Evolutionary conservation across 441 rosid species (phyloP), one percentile per base, ranked within the genome.

Genomic region (Erodium trifolium): DNA sequence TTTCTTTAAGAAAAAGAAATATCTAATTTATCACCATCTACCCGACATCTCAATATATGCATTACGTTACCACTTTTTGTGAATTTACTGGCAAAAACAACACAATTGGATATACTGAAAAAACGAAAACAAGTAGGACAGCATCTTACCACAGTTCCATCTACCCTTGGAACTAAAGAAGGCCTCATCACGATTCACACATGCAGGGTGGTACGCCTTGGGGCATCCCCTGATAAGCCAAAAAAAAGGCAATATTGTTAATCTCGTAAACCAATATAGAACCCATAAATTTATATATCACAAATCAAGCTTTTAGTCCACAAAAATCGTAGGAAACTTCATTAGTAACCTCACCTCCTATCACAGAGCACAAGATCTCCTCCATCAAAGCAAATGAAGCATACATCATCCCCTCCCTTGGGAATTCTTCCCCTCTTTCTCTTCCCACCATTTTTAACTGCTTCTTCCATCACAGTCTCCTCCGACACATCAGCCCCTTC

Each of bases 371-470:
- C 90, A 77, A 94, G 97, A 31, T 84, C 85, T 57, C 98, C 99
- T 12, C 99, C 98, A 77, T 94, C 99, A 83, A 87, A 92, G 78
- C 99, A 94, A 80, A 94, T 79, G 80, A 94, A 94, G 76, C 97
- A 94, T 35, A 94, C 97, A 83, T 92, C 99, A 83, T 94, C 99
- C 84, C 90, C 99, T 65, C 65, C 66, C 84, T 82, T 84, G 27
- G 80, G 59, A 68, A 71, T 84, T 80, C 75, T 88, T 51, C 83
- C 89, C 55, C 97, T 82, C 79, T 83, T 93, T 82, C 92, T 86
- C 86, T 94, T 94, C 72, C 84, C 84, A 66, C 85, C 73, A 73
- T 59, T 82, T 82, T 37, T 81, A 68, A 63, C 79, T 67, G 60
- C 82, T 73, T 89, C 92, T 73, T 82, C 92, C 31, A 62, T 75